Conservation (phyloP, 768 basidiomycete species). For the Coprinopsis sp. region DNA sequence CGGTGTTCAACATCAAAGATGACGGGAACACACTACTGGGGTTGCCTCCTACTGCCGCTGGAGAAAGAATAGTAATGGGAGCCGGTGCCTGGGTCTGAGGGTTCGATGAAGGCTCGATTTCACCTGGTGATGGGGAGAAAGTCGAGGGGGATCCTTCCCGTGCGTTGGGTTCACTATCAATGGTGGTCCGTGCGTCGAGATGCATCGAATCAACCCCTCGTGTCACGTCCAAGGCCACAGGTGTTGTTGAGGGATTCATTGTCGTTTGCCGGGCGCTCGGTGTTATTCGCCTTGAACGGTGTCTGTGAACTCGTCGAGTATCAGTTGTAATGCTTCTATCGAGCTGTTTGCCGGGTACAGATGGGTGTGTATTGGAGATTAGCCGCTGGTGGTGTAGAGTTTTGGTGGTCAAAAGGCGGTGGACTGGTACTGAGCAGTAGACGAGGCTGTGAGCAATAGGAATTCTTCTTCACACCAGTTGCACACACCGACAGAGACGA, state of each 20-base stretch:
- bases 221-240: no score
- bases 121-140: neutral
- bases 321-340: no score
- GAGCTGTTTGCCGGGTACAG: no score
- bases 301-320: no score
- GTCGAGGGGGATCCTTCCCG: neutral
- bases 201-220: no score
- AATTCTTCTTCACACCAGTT: neutral
- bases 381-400: no score
- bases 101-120: neutral
- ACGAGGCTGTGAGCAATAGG: slow-evolving; percentile 1
- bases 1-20: neutral
- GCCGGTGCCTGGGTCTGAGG: slow-evolving; percentile 1
- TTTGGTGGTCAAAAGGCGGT: no score
- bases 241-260: no score
- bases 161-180: neutral
- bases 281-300: no score
- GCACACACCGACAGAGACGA: neutral
- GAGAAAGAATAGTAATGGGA: slow-evolving; percentile 3
- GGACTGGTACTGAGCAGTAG: neutral
- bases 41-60: slow-evolving; percentile 2
- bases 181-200: neutral
- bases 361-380: no score
- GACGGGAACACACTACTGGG: slow-evolving; percentile 3
- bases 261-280: no score